phyloP scores from a whole-genome alignment of 768 basidiomycete species.

The Leucocoprinus birnbaumii region DNA sequence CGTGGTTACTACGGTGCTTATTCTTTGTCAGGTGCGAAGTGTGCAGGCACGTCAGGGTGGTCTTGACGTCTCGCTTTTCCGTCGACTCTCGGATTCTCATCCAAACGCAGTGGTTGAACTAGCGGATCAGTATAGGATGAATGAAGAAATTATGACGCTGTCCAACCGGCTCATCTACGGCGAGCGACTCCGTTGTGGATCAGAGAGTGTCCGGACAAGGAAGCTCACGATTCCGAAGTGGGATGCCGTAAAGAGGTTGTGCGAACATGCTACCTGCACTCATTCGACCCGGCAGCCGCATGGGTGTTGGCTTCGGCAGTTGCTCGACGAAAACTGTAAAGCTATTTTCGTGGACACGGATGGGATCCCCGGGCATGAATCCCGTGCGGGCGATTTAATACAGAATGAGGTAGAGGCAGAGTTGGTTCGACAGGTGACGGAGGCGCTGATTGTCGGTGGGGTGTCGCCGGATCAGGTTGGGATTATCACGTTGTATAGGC shows the following conservation, averaged over 20 bases:
- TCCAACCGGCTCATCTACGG: constrained; percentile 18
- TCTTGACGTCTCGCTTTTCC: constrained; percentile 87
- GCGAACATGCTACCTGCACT: constrained; percentile 21
- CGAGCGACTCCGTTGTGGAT: constrained; percentile 57
- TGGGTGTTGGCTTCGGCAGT: constrained; percentile 68
- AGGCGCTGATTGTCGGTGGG: constrained; percentile 64
- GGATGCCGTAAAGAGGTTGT: constrained; percentile 41
- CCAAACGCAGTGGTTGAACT: constrained; percentile 85
- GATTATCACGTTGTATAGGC: constrained; percentile 88
- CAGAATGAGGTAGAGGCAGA: constrained; percentile 85
- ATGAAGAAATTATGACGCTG: constrained; percentile 28
- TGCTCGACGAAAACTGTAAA: constrained; percentile 68
- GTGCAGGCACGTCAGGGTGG: constrained; percentile 78
- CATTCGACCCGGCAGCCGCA: constrained; percentile 8
- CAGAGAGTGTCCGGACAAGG: constrained; percentile 60
- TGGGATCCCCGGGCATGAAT: constrained; percentile 70
- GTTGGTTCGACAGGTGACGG: constrained; percentile 63
- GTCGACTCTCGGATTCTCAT: constrained; percentile 83
- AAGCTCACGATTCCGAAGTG: constrained; percentile 51
- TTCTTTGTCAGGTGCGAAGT: constrained; percentile 66
- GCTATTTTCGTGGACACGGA: constrained; percentile 97
- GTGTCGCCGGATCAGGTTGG: constrained; percentile 73
- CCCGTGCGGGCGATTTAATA: constrained; percentile 81
- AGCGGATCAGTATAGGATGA: constrained; percentile 93
- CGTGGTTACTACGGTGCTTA: not conserved